phyloP scores from a whole-genome alignment of 768 basidiomycete species.

The Boletus subcaerulescens region DNA sequence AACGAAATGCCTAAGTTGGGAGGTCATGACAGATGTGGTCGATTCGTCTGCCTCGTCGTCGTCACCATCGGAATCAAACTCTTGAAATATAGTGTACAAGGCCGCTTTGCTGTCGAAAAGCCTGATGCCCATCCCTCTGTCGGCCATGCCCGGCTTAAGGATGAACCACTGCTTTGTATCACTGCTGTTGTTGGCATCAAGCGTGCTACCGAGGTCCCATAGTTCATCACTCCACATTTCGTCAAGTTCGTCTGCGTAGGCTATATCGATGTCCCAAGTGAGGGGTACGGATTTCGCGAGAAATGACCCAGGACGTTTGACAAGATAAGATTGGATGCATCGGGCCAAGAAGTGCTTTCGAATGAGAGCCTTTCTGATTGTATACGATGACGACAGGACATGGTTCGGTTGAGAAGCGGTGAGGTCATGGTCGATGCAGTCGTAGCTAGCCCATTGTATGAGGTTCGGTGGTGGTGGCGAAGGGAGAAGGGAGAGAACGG shows the following conservation, averaged over 20 bases:
- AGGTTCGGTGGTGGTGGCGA: constrained; percentile 29
- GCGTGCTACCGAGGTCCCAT: constrained; percentile 71
- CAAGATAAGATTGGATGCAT: constrained; percentile 65
- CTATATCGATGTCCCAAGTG: constrained; percentile 84
- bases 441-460: constrained; percentile 87
- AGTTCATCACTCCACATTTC: constrained; percentile 92
- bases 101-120: constrained; percentile 78
- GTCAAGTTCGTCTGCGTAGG: constrained; percentile 91
- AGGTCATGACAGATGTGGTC: constrained; percentile 65
- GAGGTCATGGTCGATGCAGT: constrained; percentile 75
- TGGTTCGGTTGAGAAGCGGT: constrained; percentile 48
- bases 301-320: constrained; percentile 61
- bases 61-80: constrained; percentile 65
- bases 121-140: constrained; percentile 92
- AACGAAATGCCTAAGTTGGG: constrained; percentile 93
- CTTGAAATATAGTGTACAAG: constrained; percentile 71
- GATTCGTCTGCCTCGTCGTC: constrained; percentile 45
- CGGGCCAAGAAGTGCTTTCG: constrained; percentile 90
- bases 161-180: constrained; percentile 75
- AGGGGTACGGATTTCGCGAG: constrained; percentile 58
- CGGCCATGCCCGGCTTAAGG: constrained; percentile 96
- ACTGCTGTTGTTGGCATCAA: constrained; percentile 41
- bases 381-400: constrained; percentile 78
- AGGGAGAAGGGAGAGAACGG: constrained; percentile 29
- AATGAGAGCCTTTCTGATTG: constrained; percentile 89